Base-by-base conservation (phyloP, 2,329 filamentous ascomycete species). In the Pestalotiopsis sp. region DNA sequence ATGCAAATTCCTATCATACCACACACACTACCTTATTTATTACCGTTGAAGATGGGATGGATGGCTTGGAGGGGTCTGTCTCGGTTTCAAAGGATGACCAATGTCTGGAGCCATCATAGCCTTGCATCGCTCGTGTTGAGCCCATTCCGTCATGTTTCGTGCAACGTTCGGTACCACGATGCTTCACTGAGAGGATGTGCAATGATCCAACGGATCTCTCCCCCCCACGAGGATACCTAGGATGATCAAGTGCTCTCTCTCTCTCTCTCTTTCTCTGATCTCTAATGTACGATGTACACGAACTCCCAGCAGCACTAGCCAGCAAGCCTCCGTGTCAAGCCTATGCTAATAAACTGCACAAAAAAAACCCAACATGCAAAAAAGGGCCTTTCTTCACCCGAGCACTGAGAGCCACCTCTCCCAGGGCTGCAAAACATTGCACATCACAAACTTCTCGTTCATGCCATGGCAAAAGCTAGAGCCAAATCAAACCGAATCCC, bases 21-120 rank as follows among this genome's bases (percentile, higher is more conserved):
- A 45, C 41, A 6, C 41, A 52, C 45, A 52, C 45, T 20, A 52
- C 7, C 17, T n/a, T 20, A 52, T 27, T 36, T 14, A 27, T 31
- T 39, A 39, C 59, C 59, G 59, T 62, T 62, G 59, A 62, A 38
- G 20, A 59, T 25, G 59, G 45, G 17, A 52, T 17, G 17, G 17
- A n/a, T 52, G 17, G 17, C 45, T 52, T 45, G 17, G 41, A n/a
- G 45, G 45, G 45, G 17, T 20, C 17, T 20, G 45, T 36, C 17
- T 13, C 56, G 59, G 31, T 36, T 31, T 13, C 14, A 23, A 23
- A 62, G 38, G 59, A 20, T 36, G 59, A 62, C 31, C 27, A 36
- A 38, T 27, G 36, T 39, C n/a, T 36, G 36, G 13, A 17, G 14
- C 52, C 64, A 45, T 58, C 25, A 45, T 59, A 70, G 69, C 59